A percentile compares a stretch with the other conserved stretches of the same genome.
phyloP scores from a whole-genome alignment of 805 yeast species.

The Pichia pseudocactophila region DNA sequence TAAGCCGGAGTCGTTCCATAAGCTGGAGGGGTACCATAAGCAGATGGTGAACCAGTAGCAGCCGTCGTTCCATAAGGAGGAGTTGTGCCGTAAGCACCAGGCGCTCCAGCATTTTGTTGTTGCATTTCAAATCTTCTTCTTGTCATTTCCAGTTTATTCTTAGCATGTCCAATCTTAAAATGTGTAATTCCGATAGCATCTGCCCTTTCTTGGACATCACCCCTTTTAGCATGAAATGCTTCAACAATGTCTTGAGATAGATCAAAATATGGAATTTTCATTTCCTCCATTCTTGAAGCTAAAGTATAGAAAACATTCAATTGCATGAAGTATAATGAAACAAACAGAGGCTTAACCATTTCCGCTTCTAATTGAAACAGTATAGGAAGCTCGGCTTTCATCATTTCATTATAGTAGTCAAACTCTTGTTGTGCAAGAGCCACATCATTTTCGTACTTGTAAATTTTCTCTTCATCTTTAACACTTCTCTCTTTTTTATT shows the following conservation, averaged over 20 bases:
- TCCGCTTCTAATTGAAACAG: slow-evolving; percentile 84
- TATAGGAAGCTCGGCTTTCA: slow-evolving; percentile 82
- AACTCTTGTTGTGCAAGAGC: slow-evolving; percentile 91
- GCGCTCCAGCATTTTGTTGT: slow-evolving; percentile 14
- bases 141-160: slow-evolving; percentile 73
- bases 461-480: slow-evolving; percentile 87
- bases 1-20: slow-evolving; percentile 31
- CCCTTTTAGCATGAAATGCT: slow-evolving; percentile 73
- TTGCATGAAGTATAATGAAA: slow-evolving; percentile 95
- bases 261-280: slow-evolving; percentile 95
- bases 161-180: slow-evolving; percentile 84
- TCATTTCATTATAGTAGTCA: slow-evolving; percentile 91
- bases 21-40: slow-evolving; percentile 11
- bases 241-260: slow-evolving; percentile 74
- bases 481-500: slow-evolving; percentile 74
- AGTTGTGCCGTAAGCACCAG: slow-evolving; percentile 25
- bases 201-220: slow-evolving; percentile 81
- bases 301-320: slow-evolving; percentile 91
- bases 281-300: slow-evolving; percentile 84
- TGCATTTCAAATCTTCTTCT: slow-evolving; percentile 57
- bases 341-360: slow-evolving; percentile 88
- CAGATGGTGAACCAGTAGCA: slow-evolving; percentile 11
- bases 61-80: slow-evolving; percentile 16
- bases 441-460: slow-evolving; percentile 81
- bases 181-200: slow-evolving; percentile 87